These are phyloP conservation scores for Protomyces inundatus DNA, from an alignment of 1,139 yeast species.

Conservation along the genomic window DNA sequence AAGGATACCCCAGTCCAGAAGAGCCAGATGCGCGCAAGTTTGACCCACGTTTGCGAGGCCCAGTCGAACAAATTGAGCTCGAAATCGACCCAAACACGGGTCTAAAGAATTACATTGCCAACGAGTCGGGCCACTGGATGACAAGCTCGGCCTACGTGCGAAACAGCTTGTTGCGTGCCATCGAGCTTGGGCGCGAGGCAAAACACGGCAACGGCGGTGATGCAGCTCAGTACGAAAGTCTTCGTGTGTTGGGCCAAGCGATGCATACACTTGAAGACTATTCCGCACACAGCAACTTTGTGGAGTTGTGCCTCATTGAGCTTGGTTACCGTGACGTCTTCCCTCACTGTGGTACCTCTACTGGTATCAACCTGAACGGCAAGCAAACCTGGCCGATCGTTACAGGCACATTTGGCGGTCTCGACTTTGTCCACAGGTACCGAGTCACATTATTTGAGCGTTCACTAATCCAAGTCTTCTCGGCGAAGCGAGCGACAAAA, in stretches of 20 bases:
- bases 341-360: slow-evolving; percentile 35
- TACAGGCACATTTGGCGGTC: slow-evolving; percentile 37
- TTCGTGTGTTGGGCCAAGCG: slow-evolving; percentile 35
- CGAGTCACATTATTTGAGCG: background rate
- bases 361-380: slow-evolving; percentile 33
- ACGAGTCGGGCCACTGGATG: slow-evolving; percentile 35
- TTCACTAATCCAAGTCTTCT: slow-evolving; percentile 21
- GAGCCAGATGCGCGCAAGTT: slow-evolving; percentile 21
- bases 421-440: slow-evolving; percentile 34
- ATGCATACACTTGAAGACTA: slow-evolving; percentile 34
- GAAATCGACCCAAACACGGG: slow-evolving; percentile 33
- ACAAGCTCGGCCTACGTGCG: slow-evolving; percentile 34
- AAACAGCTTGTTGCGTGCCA: slow-evolving; percentile 32
- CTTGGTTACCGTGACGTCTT: slow-evolving; percentile 34
- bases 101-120: slow-evolving; percentile 34
- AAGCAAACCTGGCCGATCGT: slow-evolving; percentile 34
- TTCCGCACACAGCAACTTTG: slow-evolving; percentile 35
- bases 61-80: slow-evolving; percentile 29
- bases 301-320: slow-evolving; percentile 34
- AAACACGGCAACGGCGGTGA: slow-evolving; percentile 9
- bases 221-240: slow-evolving; percentile 33
- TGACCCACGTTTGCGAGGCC: slow-evolving; percentile 32
- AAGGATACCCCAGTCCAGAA: slow-evolving; percentile 15
- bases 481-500: slow-evolving; percentile 36
- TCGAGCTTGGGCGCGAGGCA: slow-evolving; percentile 33